These are phyloP conservation scores for Favolaschia claudopus DNA, from an alignment of 768 basidiomycete genomes.

Conservation along the genomic window DNA sequence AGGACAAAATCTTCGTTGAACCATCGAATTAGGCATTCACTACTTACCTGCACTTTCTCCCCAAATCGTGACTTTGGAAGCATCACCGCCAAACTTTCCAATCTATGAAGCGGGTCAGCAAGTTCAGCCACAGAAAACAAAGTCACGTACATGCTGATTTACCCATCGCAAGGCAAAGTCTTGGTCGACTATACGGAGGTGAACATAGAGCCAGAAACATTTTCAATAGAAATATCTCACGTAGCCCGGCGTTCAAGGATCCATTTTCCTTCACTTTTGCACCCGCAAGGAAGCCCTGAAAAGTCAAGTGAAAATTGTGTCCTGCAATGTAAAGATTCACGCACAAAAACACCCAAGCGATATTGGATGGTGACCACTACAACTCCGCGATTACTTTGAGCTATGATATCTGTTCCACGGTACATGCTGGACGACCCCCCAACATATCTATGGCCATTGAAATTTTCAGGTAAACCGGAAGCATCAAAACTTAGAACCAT, in stretches of 20 bases:
- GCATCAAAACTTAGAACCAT: background rate
- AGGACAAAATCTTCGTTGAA: background rate
- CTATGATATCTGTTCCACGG: slow-evolving; percentile 46
- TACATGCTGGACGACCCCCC: slow-evolving; percentile 36
- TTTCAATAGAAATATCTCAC: slow-evolving; percentile 20
- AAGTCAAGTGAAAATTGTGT: background rate
- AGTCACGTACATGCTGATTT: slow-evolving; percentile 33
- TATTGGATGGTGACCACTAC: slow-evolving; percentile 52
- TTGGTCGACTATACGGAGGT: slow-evolving; percentile 37
- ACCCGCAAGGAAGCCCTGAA: slow-evolving; percentile 39
- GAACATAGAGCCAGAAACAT: background rate
- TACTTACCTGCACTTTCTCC: slow-evolving; percentile 30
- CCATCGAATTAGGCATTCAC: background rate
- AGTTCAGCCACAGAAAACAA: background rate
- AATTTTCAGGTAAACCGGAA: background rate
- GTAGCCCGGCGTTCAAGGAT: slow-evolving; percentile 39
- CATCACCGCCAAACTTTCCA: slow-evolving; percentile 30
- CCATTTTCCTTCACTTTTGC: slow-evolving; percentile 36
- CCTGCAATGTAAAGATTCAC: background rate
- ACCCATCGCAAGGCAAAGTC: slow-evolving; percentile 42
- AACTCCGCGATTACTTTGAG: slow-evolving; percentile 41
- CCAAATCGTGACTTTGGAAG: slow-evolving; percentile 34
- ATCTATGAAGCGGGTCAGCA: slow-evolving; percentile 11
- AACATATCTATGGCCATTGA: slow-evolving; percentile 40
- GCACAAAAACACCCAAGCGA: slow-evolving; percentile 48